Base-by-base conservation (phyloP, 2,329 filamentous ascomycete genomes). In the Simplicillium sp. region DNA sequence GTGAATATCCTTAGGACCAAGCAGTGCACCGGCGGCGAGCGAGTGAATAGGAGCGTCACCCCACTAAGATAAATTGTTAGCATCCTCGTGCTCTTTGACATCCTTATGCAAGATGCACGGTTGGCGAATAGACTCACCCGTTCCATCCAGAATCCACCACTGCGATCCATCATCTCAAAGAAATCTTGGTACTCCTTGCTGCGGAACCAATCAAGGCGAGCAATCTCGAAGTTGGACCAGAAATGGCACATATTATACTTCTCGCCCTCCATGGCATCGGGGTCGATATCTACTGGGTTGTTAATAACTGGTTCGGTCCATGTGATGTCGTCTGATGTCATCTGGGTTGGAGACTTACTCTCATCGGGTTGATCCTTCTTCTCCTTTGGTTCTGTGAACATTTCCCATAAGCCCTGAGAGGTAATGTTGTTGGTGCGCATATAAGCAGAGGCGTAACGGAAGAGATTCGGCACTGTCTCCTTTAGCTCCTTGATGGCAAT, bases 161-260 rank as follows among this genome's bases (percentile, higher is more conserved):
- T 96, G 47, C 82, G 82, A 60, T 98, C 92, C 90, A 98, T 96
- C 84, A 94, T 94, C 55, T 96, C 73, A 62, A 98, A 98, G 63
- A 98, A 98, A 50, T 96, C 92, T 53, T 94, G 84, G 60, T 98
- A 98, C 57, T 88, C 85, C 66, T 95, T 90, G 70, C 89, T 96
- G 52, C 92, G 80, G 76, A 97, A 97, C 80, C 88, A 98, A 66
- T 87, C 84, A 46, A 98, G 75, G 44, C 82, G 80, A 12, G 92
- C 92, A 66, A 98, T 98, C 64, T 98, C 92, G 52, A 98, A 98
- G 62, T 98, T 98, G 62, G 88, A 95, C 92, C 92, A 98, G 71
- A 96, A 98, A 70, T 98, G 92, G 61, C 92, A 98, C 92, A 98
- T 98, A 68, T 98, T 98, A 73, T 98, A 98, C 54, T 82, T 86